phyloP scores from a whole-genome alignment of 2,329 filamentous ascomycete species.

The Huntiella bhutanensis region DNA sequence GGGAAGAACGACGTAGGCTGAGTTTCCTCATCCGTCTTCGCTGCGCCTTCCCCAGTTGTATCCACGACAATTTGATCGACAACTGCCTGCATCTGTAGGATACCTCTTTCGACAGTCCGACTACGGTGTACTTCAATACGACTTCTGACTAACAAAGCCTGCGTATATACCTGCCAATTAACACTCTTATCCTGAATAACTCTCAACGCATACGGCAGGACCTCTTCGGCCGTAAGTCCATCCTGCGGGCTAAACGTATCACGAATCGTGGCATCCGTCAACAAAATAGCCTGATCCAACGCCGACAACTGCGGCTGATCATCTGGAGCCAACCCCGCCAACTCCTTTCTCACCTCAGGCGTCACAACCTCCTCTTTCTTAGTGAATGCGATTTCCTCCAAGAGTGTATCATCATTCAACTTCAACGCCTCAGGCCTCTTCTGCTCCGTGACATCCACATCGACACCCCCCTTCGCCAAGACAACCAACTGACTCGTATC shows the following conservation, averaged over 20 bases:
- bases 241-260: constrained; percentile 73
- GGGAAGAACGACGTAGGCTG: constrained; percentile 67
- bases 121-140: constrained; percentile 77
- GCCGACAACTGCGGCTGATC: constrained; percentile 66
- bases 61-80: constrained; percentile 91
- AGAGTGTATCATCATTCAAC: constrained; percentile 79
- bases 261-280: constrained; percentile 73
- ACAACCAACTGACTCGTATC: constrained; percentile 80
- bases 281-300: constrained; percentile 74
- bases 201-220: constrained; percentile 72
- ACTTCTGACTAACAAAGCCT: constrained; percentile 74
- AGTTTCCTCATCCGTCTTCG: constrained; percentile 10
- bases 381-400: constrained; percentile 71
- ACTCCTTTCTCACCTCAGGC: constrained; percentile 24
- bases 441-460: constrained; percentile 13
- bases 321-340: constrained; percentile 52
- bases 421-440: constrained; percentile 47
- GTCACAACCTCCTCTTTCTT: constrained; percentile 37
- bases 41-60: constrained; percentile 29
- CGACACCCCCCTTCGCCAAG: constrained; percentile 51
- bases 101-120: constrained; percentile 70
- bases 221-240: constrained; percentile 79
- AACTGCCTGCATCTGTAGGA: constrained; percentile 83
- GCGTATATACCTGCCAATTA: constrained; percentile 97
- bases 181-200: constrained; percentile 77